phyloP scores from a whole-genome alignment of 345 rosid species.

The Brassica cretica region DNA sequence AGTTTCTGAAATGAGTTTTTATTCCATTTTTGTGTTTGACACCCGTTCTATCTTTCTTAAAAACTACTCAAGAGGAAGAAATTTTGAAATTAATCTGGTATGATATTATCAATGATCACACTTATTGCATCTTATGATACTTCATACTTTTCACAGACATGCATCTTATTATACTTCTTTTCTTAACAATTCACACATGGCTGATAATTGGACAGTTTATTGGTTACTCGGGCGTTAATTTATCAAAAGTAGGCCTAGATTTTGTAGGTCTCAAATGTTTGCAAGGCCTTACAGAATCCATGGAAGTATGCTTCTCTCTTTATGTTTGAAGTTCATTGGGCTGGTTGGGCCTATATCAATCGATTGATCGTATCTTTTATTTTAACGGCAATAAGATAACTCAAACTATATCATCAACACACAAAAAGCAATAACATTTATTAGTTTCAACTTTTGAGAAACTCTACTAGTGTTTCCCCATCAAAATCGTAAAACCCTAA shows the following conservation, averaged over 20 bases:
- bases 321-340: not conserved
- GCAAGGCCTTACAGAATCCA: slow-evolving; percentile 6
- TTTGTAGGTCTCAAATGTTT: slow-evolving; percentile 4
- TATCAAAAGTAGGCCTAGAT: not conserved
- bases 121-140: not conserved
- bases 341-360: not conserved
- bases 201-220: not conserved
- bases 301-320: not conserved
- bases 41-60: not conserved
- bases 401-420: not conserved
- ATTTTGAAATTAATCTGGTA: not conserved
- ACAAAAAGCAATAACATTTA: not conserved
- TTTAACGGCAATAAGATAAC: not conserved
- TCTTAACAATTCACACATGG: not conserved
- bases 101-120: not conserved
- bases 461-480: not conserved
- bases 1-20: not conserved
- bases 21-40: not conserved
- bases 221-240: not conserved
- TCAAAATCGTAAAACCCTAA: not conserved
- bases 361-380: too few relatives aligned
- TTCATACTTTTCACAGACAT: not conserved
- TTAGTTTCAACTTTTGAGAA: not conserved
- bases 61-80: not conserved
- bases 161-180: not conserved